These are phyloP conservation scores for Hamamelis virginiana DNA, from an alignment of 164 flowering plant species.

Conservation along the genomic window DNA sequence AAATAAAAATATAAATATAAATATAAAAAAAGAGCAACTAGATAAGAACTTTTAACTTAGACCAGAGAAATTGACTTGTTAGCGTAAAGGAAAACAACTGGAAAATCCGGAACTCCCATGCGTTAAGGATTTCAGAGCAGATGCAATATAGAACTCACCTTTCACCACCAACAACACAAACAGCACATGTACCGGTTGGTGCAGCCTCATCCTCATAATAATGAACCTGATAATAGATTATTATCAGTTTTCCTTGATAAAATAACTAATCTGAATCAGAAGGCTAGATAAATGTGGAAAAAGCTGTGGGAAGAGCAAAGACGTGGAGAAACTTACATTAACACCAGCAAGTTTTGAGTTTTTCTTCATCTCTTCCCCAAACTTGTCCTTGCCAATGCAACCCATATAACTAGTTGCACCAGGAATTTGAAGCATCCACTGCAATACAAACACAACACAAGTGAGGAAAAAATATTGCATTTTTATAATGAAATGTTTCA, in stretches of 20 bases:
- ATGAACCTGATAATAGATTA: conserved; percentile 53
- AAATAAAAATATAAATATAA: too few relatives aligned
- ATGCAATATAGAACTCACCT: conserved; percentile 48
- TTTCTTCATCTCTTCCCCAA: conserved; percentile 95
- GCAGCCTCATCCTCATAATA: conserved; percentile 83
- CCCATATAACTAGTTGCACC: conserved; percentile 94
- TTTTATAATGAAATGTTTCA: not conserved
- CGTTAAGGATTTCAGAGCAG: not conserved
- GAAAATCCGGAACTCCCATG: not conserved
- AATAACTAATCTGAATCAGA: not conserved
- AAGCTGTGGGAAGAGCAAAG: not conserved
- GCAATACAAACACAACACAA: conserved; percentile 19
- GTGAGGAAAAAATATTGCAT: not conserved
- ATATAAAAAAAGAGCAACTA: too few relatives aligned
- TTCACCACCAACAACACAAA: conserved; percentile 95
- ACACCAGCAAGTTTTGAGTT: conserved; percentile 71
- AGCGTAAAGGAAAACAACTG: not conserved
- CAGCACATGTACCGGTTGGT: conserved; percentile 95
- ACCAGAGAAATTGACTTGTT: too few relatives aligned
- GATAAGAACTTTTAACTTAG: too few relatives aligned
- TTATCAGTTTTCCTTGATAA: not conserved
- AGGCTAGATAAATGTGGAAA: not conserved
- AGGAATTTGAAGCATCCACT: conserved; percentile 99
- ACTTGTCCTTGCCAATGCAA: conserved; percentile 93
- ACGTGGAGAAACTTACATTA: conserved; percentile 47